A percentile compares a stretch with the other conserved stretches of the same genome.
Conservation (phyloP, 352 stramenopile genomes). For the Globisporangium carolinianum region DNA sequence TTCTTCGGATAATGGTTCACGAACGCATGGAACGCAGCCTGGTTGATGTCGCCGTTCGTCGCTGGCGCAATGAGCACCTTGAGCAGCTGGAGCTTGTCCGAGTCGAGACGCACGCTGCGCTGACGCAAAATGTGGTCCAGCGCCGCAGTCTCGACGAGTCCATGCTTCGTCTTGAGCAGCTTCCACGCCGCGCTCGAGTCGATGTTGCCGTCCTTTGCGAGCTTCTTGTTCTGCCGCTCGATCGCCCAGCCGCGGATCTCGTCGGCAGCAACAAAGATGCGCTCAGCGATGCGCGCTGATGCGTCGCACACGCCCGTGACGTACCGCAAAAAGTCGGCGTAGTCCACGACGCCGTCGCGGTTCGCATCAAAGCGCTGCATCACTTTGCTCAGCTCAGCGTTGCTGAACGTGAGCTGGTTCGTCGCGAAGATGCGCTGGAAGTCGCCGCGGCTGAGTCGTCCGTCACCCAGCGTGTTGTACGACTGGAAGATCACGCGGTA, state of each 20-base stretch:
- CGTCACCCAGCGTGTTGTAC: slow-evolving; percentile 64
- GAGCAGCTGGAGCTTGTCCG: slow-evolving; percentile 46
- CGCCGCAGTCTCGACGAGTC: slow-evolving; percentile 36
- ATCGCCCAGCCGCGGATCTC: slow-evolving; percentile 62
- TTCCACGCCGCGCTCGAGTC: slow-evolving; percentile 72
- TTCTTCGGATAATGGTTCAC: slow-evolving; percentile 79
- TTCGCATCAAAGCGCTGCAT: slow-evolving; percentile 80
- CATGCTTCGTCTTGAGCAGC: slow-evolving; percentile 47
- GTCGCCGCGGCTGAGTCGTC: slow-evolving; percentile 54
- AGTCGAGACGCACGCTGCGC: slow-evolving; percentile 37
- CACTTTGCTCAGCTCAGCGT: slow-evolving; percentile 65
- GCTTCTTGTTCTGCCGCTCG: slow-evolving; percentile 70
- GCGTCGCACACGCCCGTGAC: slow-evolving; percentile 70
- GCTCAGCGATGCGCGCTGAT: slow-evolving; percentile 35
- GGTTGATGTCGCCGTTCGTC: slow-evolving; percentile 56
- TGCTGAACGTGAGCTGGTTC: slow-evolving; percentile 67
- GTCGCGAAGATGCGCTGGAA: slow-evolving; percentile 66
- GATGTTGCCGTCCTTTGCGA: slow-evolving; percentile 74
- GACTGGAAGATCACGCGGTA: slow-evolving; percentile 75
- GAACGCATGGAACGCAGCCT: slow-evolving; percentile 62
- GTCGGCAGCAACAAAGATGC: slow-evolving; percentile 57
- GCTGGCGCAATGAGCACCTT: slow-evolving; percentile 55
- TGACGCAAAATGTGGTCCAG: slow-evolving; percentile 67
- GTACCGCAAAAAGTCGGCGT: slow-evolving; percentile 72
- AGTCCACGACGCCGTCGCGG: slow-evolving; percentile 69